These are phyloP conservation scores for Cornus controversa DNA, from an alignment of 148 eudicot species.

Conservation along the genomic window DNA sequence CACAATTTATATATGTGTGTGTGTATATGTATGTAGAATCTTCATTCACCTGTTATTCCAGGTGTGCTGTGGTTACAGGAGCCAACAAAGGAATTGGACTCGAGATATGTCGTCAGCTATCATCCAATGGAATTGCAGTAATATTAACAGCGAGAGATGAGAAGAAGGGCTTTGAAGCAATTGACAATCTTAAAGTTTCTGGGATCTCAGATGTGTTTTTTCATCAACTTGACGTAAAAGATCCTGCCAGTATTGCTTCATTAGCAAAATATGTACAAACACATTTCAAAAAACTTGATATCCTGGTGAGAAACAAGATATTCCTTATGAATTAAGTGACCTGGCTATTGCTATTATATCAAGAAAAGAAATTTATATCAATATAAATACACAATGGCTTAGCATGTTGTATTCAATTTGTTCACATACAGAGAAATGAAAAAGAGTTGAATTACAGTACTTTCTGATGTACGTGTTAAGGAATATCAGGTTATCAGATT, in stretches of 20 bases:
- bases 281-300: neutral
- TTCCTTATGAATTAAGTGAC: neutral
- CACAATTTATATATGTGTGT: neutral
- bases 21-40: neutral
- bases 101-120: slow-evolving; percentile 21
- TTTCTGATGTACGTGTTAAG: too few species aligned
- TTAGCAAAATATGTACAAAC: neutral
- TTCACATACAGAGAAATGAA: too few species aligned
- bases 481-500: neutral
- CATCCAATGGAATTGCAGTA: slow-evolving; percentile 15
- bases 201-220: neutral
- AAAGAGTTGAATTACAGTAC: too few species aligned
- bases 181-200: neutral
- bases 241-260: neutral
- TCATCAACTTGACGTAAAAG: neutral
- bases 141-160: neutral
- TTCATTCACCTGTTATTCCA: neutral
- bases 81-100: slow-evolving; percentile 28
- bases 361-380: neutral
- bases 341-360: neutral
- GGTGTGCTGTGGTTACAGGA: slow-evolving; percentile 29
- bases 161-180: neutral
- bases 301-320: neutral
- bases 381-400: too few species aligned
- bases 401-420: too few species aligned